A percentile compares a stretch with the other conserved stretches of the same genome.
Conservation (phyloP, 768 basidiomycete species). For the Mycena epipterygia region DNA sequence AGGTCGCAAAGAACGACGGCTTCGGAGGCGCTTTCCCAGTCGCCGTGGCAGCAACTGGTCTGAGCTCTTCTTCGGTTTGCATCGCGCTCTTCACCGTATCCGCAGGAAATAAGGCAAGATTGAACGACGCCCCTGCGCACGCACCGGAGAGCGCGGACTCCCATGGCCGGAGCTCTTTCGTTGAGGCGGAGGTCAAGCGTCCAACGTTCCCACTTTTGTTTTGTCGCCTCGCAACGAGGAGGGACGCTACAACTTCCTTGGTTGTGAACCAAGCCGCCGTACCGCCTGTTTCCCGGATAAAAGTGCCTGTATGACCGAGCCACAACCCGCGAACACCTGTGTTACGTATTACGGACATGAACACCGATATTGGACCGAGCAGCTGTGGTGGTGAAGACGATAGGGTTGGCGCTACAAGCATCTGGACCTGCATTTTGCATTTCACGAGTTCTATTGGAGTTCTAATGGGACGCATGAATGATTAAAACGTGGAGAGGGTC, state of each 20-base stretch:
- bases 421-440: constrained; percentile 94
- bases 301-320: constrained; percentile 73
- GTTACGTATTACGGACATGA: constrained; percentile 66
- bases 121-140: constrained; percentile 83
- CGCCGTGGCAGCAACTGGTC: constrained; percentile 49
- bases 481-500: constrained; percentile 49
- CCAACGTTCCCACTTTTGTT: constrained; percentile 32
- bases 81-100: constrained; percentile 92
- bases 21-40: constrained; percentile 42
- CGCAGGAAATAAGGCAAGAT: constrained; percentile 87
- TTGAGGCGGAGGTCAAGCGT: constrained; percentile 15
- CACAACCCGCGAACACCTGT: constrained; percentile 77
- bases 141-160: constrained; percentile 87
- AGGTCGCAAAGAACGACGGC: constrained; percentile 69
- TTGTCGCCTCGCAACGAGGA: constrained; percentile 66
- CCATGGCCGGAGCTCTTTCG: constrained; percentile 62
- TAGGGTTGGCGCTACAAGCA: constrained; percentile 58
- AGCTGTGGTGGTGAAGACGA: constrained; percentile 17
- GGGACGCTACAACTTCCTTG: constrained; percentile 80
- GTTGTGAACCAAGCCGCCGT: constrained; percentile 88
- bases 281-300: constrained; percentile 92
- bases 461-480: constrained; percentile 49
- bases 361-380: constrained; percentile 79
- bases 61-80: constrained; percentile 89
- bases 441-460: constrained; percentile 92